Percentiles rank a stretch among this genome's conserved stretches.
Evolutionary conservation across 495 filamentous ascomycete genomes (phyloP).

Genomic region (Amphirosellinia nigrospora): DNA sequence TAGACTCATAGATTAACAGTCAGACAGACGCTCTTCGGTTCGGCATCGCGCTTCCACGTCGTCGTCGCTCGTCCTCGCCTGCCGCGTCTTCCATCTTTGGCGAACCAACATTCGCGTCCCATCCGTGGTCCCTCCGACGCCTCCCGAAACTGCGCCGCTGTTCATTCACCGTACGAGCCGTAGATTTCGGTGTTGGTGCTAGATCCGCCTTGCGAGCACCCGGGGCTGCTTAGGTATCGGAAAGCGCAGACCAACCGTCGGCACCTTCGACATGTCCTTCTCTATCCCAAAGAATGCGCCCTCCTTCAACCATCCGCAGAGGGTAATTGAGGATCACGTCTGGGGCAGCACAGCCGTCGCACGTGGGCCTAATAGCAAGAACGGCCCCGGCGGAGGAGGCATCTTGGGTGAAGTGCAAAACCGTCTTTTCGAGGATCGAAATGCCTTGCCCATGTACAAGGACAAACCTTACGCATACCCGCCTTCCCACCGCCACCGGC

Average conservation of each 20-base stretch:
- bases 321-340: conserved; percentile 68
- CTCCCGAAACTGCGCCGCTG: conserved; percentile 52
- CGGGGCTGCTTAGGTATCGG: conserved; percentile 51
- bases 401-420: conserved; percentile 55
- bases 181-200: conserved; percentile 46
- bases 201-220: conserved; percentile 40
- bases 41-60: neutral
- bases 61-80: neutral
- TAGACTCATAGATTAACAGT: neutral
- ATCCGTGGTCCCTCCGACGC: conserved; percentile 58
- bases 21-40: neutral
- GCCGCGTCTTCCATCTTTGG: conserved; percentile 8
- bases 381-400: conserved; percentile 37
- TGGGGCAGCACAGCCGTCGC: conserved; percentile 60
- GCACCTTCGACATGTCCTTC: conserved; percentile 68
- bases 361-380: conserved; percentile 35
- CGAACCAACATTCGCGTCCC: neutral
- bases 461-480: conserved; percentile 89
- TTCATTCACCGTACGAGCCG: conserved; percentile 51
- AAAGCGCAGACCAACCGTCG: conserved; percentile 47
- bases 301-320: conserved; percentile 71
- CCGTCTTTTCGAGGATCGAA: conserved; percentile 58
- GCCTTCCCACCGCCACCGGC: conserved; percentile 55
- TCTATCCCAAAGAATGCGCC: conserved; percentile 70
- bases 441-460: conserved; percentile 92